Percentiles rank a stretch among this genome's conserved stretches.
Evolutionary conservation across 164 flowering plant genomes (phyloP).

Genomic region (Chimonanthus salicifolius): DNA sequence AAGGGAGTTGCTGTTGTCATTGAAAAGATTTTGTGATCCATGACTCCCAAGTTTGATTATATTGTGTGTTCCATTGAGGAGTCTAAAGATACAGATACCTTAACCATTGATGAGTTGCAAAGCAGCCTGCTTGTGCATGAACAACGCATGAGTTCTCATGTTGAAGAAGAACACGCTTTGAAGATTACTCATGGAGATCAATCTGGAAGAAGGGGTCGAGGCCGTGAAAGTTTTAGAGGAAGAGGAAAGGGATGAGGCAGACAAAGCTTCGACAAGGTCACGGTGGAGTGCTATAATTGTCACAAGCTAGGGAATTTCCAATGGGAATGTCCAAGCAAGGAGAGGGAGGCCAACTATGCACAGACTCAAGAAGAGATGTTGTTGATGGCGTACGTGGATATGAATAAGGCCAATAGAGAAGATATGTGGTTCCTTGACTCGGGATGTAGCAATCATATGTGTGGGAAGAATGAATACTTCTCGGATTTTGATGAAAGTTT

Average conservation of each 20-base stretch:
- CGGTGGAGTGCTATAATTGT: conserved; percentile 1
- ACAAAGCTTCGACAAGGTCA: conserved; percentile 1
- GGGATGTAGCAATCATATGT: too few relatives aligned
- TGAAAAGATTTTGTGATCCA: conserved; percentile 3
- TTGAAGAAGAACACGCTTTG: not conserved
- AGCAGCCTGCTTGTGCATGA: not conserved
- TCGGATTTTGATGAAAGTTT: too few relatives aligned
- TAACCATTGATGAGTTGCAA: not conserved
- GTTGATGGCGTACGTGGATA: conserved; percentile 10
- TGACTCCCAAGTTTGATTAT: not conserved
- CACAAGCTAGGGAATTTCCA: not conserved
- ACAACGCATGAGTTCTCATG: not conserved
- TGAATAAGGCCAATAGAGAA: not conserved
- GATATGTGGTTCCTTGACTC: not conserved
- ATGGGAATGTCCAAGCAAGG: conserved; percentile 3
- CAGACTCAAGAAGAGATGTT: conserved; percentile 3
- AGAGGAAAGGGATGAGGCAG: not conserved
- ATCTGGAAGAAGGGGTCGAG: not conserved
- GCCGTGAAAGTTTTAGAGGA: not conserved
- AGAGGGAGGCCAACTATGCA: conserved; percentile 3
- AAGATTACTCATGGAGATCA: conserved; percentile 2
- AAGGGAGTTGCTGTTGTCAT: too few relatives aligned
- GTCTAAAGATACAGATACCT: not conserved
- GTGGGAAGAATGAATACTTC: too few relatives aligned
- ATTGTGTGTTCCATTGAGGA: too few relatives aligned